phyloP scores from a whole-genome alignment of 1,139 yeast genomes.

The Candida sp. region DNA sequence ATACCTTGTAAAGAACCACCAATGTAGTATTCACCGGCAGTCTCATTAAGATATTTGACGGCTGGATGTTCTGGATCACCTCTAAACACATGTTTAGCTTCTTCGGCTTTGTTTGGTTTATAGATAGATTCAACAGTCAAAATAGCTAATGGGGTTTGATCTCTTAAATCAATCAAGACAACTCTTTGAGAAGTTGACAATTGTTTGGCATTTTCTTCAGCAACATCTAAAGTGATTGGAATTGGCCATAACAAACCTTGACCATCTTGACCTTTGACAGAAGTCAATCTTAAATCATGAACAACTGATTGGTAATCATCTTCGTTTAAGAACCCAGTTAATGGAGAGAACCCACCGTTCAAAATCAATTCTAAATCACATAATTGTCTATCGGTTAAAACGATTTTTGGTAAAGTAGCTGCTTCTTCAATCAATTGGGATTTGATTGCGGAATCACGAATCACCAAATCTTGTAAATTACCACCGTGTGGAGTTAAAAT shows the following conservation, averaged over 20 bases:
- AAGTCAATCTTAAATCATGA: slow-evolving; percentile 65
- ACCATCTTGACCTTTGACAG: slow-evolving; percentile 31
- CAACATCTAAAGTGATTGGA: slow-evolving; percentile 86
- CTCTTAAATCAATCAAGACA: slow-evolving; percentile 79
- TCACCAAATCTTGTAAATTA: slow-evolving; percentile 74
- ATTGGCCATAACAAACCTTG: slow-evolving; percentile 86
- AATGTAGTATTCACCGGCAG: slow-evolving; percentile 79
- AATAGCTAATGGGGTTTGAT: slow-evolving; percentile 77
- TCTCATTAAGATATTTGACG: slow-evolving; percentile 63
- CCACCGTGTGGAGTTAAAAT: slow-evolving; percentile 96
- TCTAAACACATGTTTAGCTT: slow-evolving; percentile 85
- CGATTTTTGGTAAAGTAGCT: slow-evolving; percentile 43
- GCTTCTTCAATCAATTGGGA: slow-evolving; percentile 55
- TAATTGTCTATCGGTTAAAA: slow-evolving; percentile 80
- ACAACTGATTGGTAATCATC: slow-evolving; percentile 83
- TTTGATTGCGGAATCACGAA: slow-evolving; percentile 70
- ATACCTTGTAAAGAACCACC: slow-evolving; percentile 90
- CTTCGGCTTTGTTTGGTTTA: slow-evolving; percentile 73
- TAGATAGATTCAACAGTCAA: slow-evolving; percentile 77
- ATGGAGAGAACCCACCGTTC: slow-evolving; percentile 94
- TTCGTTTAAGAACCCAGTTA: slow-evolving; percentile 80
- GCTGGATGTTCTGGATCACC: slow-evolving; percentile 99
- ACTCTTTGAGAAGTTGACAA: slow-evolving; percentile 59
- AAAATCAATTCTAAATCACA: slow-evolving; percentile 91
- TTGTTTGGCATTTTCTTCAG: slow-evolving; percentile 46